These are phyloP conservation scores for Pisolithus albus DNA, from an alignment of 768 basidiomycete species.

Conservation along the genomic window DNA sequence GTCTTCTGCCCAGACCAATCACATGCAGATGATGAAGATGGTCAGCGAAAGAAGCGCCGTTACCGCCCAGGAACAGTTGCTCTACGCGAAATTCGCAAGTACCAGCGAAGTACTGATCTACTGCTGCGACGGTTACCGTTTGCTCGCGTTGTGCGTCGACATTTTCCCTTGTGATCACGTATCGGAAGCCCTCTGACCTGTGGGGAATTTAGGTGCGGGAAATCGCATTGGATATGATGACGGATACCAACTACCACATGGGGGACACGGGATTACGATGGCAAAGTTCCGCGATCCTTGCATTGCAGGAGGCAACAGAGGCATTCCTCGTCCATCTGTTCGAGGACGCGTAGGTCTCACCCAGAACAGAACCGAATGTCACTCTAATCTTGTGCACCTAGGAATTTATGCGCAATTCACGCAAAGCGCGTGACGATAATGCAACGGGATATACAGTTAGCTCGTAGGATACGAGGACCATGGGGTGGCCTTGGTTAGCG, in stretches of 20 bases:
- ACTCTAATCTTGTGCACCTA: constrained; percentile 25
- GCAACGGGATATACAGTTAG: constrained; percentile 95
- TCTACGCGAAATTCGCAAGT: constrained; percentile 86
- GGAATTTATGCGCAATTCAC: constrained; percentile 94
- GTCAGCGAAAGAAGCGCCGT: constrained; percentile 46
- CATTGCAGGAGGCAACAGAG: constrained; percentile 95
- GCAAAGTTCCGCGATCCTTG: constrained; percentile 92
- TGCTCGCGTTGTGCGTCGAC: constrained; percentile 71
- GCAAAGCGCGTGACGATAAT: constrained; percentile 98
- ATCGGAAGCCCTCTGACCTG: constrained; percentile 1
- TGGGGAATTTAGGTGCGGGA: constrained; percentile 73
- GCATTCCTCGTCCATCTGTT: constrained; percentile 93
- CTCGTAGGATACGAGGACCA: constrained; percentile 87
- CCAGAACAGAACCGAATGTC: neutral
- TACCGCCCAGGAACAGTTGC: constrained; percentile 89
- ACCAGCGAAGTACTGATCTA: constrained; percentile 89
- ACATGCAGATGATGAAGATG: constrained; percentile 19
- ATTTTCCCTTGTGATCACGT: neutral
- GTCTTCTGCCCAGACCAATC: constrained; percentile 15
- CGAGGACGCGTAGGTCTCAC: constrained; percentile 86
- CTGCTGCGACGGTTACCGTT: constrained; percentile 86
- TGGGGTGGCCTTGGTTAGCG: constrained; percentile 67
- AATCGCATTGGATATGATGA: constrained; percentile 86
- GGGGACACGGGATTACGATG: constrained; percentile 68
- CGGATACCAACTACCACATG: constrained; percentile 57